phyloP scores from a whole-genome alignment of 139 green algal genomes.

The Chlamydomonas eustigma region DNA sequence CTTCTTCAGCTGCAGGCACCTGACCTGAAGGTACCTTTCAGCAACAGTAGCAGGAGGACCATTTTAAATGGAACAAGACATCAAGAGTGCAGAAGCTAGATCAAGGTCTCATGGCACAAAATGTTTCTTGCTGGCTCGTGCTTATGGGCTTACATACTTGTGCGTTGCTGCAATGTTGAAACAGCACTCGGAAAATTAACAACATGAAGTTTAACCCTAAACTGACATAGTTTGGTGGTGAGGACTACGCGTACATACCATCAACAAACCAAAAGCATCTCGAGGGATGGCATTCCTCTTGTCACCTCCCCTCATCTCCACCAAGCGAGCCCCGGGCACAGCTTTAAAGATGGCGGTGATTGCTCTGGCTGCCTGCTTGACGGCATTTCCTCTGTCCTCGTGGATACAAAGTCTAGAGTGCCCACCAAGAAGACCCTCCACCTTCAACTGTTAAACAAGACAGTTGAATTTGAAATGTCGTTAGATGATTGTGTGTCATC shows the following conservation, averaged over 20 bases:
- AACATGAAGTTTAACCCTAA: conserved; percentile 4
- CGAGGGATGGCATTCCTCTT: conserved; percentile 76
- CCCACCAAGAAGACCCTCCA: conserved; percentile 15
- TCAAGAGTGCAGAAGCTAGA: too few relatives aligned
- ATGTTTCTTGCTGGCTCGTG: too few relatives aligned
- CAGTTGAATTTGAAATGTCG: not conserved
- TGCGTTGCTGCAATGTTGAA: too few relatives aligned
- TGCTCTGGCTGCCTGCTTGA: conserved; percentile 26
- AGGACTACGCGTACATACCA: too few relatives aligned
- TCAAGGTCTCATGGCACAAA: too few relatives aligned
- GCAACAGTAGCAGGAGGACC: too few relatives aligned
- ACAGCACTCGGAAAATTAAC: too few relatives aligned
- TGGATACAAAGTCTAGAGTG: conserved; percentile 47
- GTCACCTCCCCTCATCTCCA: conserved; percentile 49
- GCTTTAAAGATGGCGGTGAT: not conserved
- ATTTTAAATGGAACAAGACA: too few relatives aligned
- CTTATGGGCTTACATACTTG: too few relatives aligned
- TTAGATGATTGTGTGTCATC: too few relatives aligned
- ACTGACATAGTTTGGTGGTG: too few relatives aligned
- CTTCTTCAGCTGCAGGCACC: not conserved
- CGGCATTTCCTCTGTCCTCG: conserved; percentile 42
- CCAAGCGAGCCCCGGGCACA: not conserved
- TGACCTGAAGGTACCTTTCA: not conserved
- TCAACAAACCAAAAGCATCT: conserved; percentile 37
- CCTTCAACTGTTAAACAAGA: not conserved